Evolutionary conservation across 768 basidiomycete species (phyloP).

Genomic region (Tylopilus vinaceipallidus): DNA sequence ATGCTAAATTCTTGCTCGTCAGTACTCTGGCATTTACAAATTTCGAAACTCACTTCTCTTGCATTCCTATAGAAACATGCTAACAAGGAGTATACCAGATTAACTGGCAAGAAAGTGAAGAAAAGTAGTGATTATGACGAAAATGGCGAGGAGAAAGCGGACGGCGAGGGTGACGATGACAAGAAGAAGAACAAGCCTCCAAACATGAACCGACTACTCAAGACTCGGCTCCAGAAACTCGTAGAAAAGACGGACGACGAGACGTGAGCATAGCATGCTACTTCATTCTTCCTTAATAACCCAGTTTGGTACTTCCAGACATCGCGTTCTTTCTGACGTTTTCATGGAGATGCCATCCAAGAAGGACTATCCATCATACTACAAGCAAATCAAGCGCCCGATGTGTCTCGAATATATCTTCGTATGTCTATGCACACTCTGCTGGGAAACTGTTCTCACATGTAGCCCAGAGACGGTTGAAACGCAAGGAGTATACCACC

Average conservation of each 20-base stretch:
- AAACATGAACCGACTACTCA: constrained; percentile 65
- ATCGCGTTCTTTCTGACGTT: constrained; percentile 62
- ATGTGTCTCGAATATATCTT: constrained; percentile 76
- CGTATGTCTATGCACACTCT: constrained; percentile 43
- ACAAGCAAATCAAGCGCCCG: constrained; percentile 74
- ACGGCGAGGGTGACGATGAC: constrained; percentile 45
- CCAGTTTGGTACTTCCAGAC: constrained; percentile 39
- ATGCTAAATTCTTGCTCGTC: constrained; percentile 81
- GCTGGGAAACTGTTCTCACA: background rate
- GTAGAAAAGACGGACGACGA: constrained; percentile 67
- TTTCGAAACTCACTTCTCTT: constrained; percentile 1
- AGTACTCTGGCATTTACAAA: constrained; percentile 25
- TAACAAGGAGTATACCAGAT: constrained; percentile 43
- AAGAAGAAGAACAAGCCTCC: constrained; percentile 53
- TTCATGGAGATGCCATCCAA: constrained; percentile 86
- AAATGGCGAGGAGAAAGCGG: constrained; percentile 39
- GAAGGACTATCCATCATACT: constrained; percentile 78
- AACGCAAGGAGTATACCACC: constrained; percentile 72
- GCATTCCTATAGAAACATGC: constrained; percentile 42
- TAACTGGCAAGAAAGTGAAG: constrained; percentile 43
- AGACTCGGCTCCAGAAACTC: constrained; percentile 67
- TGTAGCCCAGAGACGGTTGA: constrained; percentile 67
- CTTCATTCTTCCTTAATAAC: background rate
- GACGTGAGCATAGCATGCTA: constrained; percentile 43
- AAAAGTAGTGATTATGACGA: constrained; percentile 39